These are phyloP conservation scores for Brassica napus DNA, from an alignment of 345 rosid genomes.

Conservation along the genomic window Da-Ae NC_063447.1:43467001-43467500, in stretches of 20 bases:
- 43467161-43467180: slow-evolving; percentile 96
- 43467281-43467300: slow-evolving; percentile 61
- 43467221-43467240: slow-evolving; percentile 85
- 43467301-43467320: slow-evolving; percentile 43
- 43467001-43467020: slow-evolving; percentile 88
- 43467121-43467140: background rate
- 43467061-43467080: slow-evolving; percentile 92
- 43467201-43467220: slow-evolving; percentile 90
- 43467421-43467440: background rate
- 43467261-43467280: slow-evolving; percentile 73
- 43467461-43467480: background rate
- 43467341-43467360: slow-evolving; percentile 51
- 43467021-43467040: slow-evolving; percentile 81
- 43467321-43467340: slow-evolving; percentile 72
- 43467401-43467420: background rate
- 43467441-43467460: background rate
- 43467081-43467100: slow-evolving; percentile 44
- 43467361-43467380: slow-evolving; percentile 29
- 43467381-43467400: background rate
- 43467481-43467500: background rate
- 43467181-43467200: slow-evolving; percentile 93
- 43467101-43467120: background rate
- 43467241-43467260: slow-evolving; percentile 85
- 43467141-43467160: background rate
- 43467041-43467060: slow-evolving; percentile 98